Conservation (phyloP, 202 grass and related monocot species). For the Dendrocalamus latiflorus region DNA sequence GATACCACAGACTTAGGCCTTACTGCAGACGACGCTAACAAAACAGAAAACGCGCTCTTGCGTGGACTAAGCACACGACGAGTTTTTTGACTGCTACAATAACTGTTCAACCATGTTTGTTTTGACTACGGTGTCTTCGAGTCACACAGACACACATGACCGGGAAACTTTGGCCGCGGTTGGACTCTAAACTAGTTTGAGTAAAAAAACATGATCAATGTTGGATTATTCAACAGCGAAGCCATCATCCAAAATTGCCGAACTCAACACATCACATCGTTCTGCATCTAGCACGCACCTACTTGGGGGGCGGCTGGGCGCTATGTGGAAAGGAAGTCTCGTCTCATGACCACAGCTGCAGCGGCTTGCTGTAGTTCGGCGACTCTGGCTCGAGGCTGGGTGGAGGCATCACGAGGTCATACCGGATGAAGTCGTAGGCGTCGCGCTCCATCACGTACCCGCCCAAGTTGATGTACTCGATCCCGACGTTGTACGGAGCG, state of each 20-base stretch:
- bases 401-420: constrained; percentile 25
- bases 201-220: no score
- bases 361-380: neutral
- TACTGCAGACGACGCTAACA: no score
- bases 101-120: no score
- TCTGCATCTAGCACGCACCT: neutral
- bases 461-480: constrained; percentile 3
- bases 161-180: no score
- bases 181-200: no score
- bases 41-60: no score
- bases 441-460: constrained; percentile 26
- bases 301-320: neutral
- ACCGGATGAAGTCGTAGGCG: constrained; percentile 17
- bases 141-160: no score
- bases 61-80: no score
- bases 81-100: no score
- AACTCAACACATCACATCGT: neutral
- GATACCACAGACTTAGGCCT: no score
- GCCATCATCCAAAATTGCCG: neutral
- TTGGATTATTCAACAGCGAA: no score
- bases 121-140: no score
- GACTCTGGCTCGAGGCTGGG: neutral
- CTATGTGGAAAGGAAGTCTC: neutral
- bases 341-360: constrained; percentile 31
- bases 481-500: neutral